A percentile compares a stretch with the other conserved stretches of the same genome.
phyloP scores from a whole-genome alignment of 106 monocot genomes.

The Acanthochlamys bracteata region DNA sequence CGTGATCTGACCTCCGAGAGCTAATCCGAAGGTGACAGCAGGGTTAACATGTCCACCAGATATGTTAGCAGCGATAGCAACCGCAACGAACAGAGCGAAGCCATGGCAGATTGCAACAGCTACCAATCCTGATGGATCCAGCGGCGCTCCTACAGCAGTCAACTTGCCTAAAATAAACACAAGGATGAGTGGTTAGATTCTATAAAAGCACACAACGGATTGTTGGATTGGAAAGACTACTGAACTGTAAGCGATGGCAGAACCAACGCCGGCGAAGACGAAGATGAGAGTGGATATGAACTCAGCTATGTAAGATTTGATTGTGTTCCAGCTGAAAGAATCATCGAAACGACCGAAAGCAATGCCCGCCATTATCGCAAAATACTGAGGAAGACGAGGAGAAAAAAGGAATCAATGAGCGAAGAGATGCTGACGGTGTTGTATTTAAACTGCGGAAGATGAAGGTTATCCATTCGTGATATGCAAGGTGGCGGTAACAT shows the following conservation, averaged over 20 bases:
- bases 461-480: constrained; percentile 21
- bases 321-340: constrained; percentile 31
- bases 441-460: constrained; percentile 8
- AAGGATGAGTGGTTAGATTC: too few relatives aligned
- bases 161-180: constrained; percentile 21
- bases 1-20: constrained; percentile 33
- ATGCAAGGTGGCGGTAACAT: constrained; percentile 18
- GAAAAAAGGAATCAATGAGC: background rate
- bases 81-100: constrained; percentile 34
- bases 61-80: constrained; percentile 30
- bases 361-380: constrained; percentile 5
- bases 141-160: constrained; percentile 12
- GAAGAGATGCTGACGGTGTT: background rate
- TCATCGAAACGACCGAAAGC: constrained; percentile 45
- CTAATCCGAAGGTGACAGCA: constrained; percentile 24
- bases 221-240: background rate
- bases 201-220: background rate
- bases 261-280: constrained; percentile 25
- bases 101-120: constrained; percentile 33
- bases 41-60: constrained; percentile 47
- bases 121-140: constrained; percentile 33
- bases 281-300: constrained; percentile 38
- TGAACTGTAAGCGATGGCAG: constrained; percentile 33
- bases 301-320: constrained; percentile 43
- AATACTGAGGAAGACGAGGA: background rate